These are phyloP conservation scores for Nadsonia fulvescens DNA, from an alignment of 805 yeast genomes.

Conservation along the genomic window DNA sequence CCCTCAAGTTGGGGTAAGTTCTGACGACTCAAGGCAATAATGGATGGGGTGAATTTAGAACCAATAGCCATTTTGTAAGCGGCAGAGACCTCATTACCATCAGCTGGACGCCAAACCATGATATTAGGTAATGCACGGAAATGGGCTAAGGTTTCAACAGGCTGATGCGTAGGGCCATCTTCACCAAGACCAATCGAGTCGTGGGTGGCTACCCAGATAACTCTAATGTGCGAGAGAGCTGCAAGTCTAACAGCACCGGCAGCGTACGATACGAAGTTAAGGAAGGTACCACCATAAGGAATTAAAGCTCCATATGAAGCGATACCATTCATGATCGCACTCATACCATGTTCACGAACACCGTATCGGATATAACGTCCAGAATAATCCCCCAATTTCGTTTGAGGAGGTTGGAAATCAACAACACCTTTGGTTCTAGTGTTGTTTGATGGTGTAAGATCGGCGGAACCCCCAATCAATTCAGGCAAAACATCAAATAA, in stretches of 20 bases:
- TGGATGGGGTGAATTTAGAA: constrained; percentile 42
- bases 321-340: constrained; percentile 95
- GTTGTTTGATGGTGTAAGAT: constrained; percentile 90
- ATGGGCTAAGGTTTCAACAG: constrained; percentile 32
- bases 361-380: constrained; percentile 96
- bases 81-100: constrained; percentile 33
- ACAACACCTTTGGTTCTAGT: constrained; percentile 71
- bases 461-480: constrained; percentile 95
- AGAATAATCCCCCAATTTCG: constrained; percentile 65
- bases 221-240: constrained; percentile 28
- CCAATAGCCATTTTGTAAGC: constrained; percentile 42
- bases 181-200: constrained; percentile 42
- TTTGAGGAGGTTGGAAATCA: constrained; percentile 80
- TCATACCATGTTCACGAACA: constrained; percentile 99
- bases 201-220: constrained; percentile 37
- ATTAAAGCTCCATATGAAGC: constrained; percentile 73
- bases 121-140: constrained; percentile 34
- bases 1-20: constrained; percentile 81
- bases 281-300: constrained; percentile 93
- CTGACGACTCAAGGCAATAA: constrained; percentile 64
- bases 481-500: constrained; percentile 60
- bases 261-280: constrained; percentile 61
- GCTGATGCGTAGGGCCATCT: constrained; percentile 43
- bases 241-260: constrained; percentile 35
- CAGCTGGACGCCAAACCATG: constrained; percentile 35